A percentile compares a stretch with the other conserved stretches of the same genome.
These are phyloP conservation scores for Quambalaria eucalypti DNA, from an alignment of 1,284 basidiomycete genomes.

Conservation along the genomic window DNA sequence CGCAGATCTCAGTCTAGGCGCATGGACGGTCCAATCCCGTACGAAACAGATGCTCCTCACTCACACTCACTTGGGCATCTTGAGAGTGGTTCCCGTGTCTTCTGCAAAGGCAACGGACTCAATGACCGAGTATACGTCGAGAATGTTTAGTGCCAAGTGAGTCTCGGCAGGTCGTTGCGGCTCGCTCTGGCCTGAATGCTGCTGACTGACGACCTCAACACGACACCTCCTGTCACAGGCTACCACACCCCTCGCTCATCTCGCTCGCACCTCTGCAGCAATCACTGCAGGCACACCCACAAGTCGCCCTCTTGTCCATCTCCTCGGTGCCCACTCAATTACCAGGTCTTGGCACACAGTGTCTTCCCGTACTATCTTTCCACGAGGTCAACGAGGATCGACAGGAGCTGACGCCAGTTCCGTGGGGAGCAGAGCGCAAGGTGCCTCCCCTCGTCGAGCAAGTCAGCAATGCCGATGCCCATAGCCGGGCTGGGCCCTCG, in stretches of 20 bases:
- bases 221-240: constrained; percentile 8
- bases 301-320: constrained; percentile 32
- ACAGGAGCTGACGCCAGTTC: constrained; percentile 25
- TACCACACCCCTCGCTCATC: constrained; percentile 36
- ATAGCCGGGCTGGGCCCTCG: neutral
- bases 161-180: neutral
- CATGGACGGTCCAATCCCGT: constrained; percentile 8
- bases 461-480: neutral
- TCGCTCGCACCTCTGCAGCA: constrained; percentile 19
- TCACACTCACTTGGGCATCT: constrained; percentile 27
- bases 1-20: constrained; percentile 22
- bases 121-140: constrained; percentile 7
- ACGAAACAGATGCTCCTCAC: constrained; percentile 15
- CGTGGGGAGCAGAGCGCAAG: constrained; percentile 19
- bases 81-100: constrained; percentile 18
- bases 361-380: constrained; percentile 42
- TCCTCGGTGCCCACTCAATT: constrained; percentile 28
- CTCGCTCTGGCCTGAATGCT: neutral
- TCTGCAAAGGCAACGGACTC: neutral
- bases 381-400: constrained; percentile 18
- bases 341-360: constrained; percentile 31
- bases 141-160: neutral
- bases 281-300: constrained; percentile 1
- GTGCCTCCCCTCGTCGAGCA: neutral
- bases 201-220: neutral